These are phyloP conservation scores for Alopecurus myosuroides DNA, from an alignment of 176 grass and related monocot species.

Conservation along the genomic window DNA sequence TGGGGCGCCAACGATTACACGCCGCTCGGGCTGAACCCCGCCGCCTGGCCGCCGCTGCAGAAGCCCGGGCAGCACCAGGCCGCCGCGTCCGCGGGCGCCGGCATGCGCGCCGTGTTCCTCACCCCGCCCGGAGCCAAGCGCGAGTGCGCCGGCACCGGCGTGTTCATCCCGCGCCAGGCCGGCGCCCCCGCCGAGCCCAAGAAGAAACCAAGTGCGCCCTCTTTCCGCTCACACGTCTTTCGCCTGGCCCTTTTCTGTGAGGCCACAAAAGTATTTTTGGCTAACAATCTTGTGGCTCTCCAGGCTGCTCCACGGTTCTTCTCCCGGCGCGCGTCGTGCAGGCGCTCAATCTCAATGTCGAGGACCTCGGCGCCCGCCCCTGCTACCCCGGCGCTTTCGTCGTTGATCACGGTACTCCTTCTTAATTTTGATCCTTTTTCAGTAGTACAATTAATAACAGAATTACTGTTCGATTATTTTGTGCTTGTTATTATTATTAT, in stretches of 20 bases:
- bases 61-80: constrained; percentile 24
- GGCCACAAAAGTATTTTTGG: background rate
- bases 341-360: constrained; percentile 79
- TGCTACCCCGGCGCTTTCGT: constrained; percentile 52
- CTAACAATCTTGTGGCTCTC: background rate
- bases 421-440: no score
- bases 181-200: constrained; percentile 38
- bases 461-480: no score
- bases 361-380: constrained; percentile 63
- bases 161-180: constrained; percentile 75
- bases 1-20: background rate
- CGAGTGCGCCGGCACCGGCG: constrained; percentile 79
- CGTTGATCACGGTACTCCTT: constrained; percentile 63
- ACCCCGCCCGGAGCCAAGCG: constrained; percentile 41
- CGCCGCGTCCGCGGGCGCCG: background rate
- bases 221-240: background rate
- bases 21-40: constrained; percentile 20
- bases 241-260: background rate
- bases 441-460: no score
- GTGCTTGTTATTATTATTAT: no score
- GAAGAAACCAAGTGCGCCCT: constrained; percentile 56
- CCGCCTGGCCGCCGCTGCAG: constrained; percentile 54
- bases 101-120: constrained; percentile 72
- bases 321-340: constrained; percentile 86
- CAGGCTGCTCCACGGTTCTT: constrained; percentile 75